Base-by-base conservation (phyloP, 2,329 filamentous ascomycete genomes). In the Ophiostoma triangulosporum region DNA sequence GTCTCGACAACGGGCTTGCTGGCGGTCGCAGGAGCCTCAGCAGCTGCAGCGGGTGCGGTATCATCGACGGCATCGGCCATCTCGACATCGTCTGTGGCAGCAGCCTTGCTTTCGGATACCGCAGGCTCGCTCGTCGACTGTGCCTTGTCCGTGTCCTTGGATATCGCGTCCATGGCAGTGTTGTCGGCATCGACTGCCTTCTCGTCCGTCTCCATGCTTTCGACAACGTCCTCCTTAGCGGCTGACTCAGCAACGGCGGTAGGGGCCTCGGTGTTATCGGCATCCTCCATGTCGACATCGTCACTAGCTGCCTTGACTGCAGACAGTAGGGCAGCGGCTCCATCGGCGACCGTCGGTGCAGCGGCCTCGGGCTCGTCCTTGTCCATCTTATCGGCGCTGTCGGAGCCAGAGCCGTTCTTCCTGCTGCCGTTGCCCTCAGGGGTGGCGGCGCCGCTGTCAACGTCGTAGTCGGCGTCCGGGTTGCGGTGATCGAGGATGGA, bases 401-500 rank as follows among this genome's bases (percentile, higher is more conserved):
- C 17, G 5, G 38, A n/a, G 4, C 14, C 9, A 4, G 29, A 24
- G 27, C 14, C 17, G 8, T n/a, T 40, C 40, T 51, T 49, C n/a
- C 33, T 48, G 12, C 43, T 33, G 14, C 48, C 33, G 26, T 50
- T 35, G 36, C 48, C 52, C 2, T 17, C 14, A 24, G 51, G 32
- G 8, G 31, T 26, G 4, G 15, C 33, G 17, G 38, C 38, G 32
- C 43, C 26, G 15, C 26, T 48, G 26, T 38, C 48, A 1, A 45
- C 4, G 8, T 54, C 40, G 11, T 51, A 43, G 51, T 76, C 73
- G 2, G 58, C 63, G 46, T 70, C 62, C 1, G 67, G 68, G 45
- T 77, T 74, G 17, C 69, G 68, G 61, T 70, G 77, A 59, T 80
- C 76, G 50, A 68, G 69, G 59, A 80, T 80, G 1, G 70, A 70